Conservation (phyloP, 805 yeast species). For the Candida nitratophila region DNA sequence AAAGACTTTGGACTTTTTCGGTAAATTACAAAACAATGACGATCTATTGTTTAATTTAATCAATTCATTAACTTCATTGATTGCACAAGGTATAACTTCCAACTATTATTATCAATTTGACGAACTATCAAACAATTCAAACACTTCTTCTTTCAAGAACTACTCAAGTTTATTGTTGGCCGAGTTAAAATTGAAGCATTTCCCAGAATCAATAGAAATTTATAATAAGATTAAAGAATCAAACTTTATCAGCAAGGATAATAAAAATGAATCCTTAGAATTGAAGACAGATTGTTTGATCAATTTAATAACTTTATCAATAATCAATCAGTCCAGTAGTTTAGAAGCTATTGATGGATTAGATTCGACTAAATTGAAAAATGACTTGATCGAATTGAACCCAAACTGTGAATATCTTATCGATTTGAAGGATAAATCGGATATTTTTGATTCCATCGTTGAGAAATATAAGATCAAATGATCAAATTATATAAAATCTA, state of each 20-base stretch:
- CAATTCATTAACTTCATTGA: conserved; percentile 54
- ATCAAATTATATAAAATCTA: background rate
- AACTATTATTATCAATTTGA: conserved; percentile 63
- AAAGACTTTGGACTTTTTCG: conserved; percentile 36
- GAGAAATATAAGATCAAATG: conserved; percentile 36
- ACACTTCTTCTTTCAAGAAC: conserved; percentile 34
- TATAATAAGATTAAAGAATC: conserved; percentile 33
- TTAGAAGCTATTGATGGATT: no score
- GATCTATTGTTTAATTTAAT: conserved; percentile 70
- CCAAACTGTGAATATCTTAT: conserved; percentile 42
- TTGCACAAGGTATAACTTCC: conserved; percentile 11
- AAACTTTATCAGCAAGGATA: background rate
- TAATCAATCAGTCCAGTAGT: no score
- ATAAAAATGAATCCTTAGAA: conserved; percentile 3
- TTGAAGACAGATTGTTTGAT: conserved; percentile 46
- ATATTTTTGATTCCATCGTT: conserved; percentile 63
- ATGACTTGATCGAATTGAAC: conserved; percentile 37
- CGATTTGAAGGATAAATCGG: conserved; percentile 56
- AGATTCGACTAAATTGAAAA: conserved; percentile 19
- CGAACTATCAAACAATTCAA: conserved; percentile 54
- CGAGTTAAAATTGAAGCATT: conserved; percentile 70
- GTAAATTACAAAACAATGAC: conserved; percentile 68
- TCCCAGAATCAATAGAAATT: conserved; percentile 75
- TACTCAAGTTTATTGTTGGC: conserved; percentile 63
- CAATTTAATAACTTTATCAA: conserved; percentile 56